Conservation (phyloP, 202 grass and related monocot genomes). For the Carex arenaria region DNA sequence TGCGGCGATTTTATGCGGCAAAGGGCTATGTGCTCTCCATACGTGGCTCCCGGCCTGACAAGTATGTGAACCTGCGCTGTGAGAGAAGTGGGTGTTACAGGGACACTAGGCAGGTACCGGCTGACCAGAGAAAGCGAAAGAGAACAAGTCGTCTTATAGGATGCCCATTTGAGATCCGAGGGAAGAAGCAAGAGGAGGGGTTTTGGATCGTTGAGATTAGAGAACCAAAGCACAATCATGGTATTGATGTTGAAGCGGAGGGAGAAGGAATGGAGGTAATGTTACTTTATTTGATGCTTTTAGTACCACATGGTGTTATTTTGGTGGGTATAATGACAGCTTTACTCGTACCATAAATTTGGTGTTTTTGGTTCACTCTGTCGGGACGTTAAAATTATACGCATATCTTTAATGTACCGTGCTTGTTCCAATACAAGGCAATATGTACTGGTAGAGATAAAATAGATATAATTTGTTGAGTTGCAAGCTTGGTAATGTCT, state of each 20-base stretch:
- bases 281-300: background rate
- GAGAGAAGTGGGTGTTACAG: conserved; percentile 15
- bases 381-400: background rate
- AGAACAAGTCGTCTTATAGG: conserved; percentile 5
- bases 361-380: background rate
- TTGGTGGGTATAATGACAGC: background rate
- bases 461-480: background rate
- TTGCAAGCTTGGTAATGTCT: background rate
- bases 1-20: background rate
- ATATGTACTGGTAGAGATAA: background rate
- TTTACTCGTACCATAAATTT: background rate
- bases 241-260: conserved; percentile 1
- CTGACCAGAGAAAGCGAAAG: conserved; percentile 11
- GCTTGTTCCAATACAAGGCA: background rate
- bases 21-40: conserved; percentile 17
- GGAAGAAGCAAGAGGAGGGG: conserved; percentile 12
- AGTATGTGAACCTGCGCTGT: conserved; percentile 18
- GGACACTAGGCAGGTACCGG: background rate
- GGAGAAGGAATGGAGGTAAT: conserved; percentile 11
- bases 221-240: conserved; percentile 19
- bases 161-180: conserved; percentile 20
- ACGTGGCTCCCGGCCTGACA: conserved; percentile 14
- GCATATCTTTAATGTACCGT: background rate
- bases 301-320: background rate
- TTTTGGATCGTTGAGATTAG: conserved; percentile 21